Percentiles rank a stretch among this genome's conserved stretches.
These are phyloP conservation scores for Xylaria sp. DNA, from an alignment of 2,329 filamentous ascomycete genomes.

Conservation along the genomic window DNA sequence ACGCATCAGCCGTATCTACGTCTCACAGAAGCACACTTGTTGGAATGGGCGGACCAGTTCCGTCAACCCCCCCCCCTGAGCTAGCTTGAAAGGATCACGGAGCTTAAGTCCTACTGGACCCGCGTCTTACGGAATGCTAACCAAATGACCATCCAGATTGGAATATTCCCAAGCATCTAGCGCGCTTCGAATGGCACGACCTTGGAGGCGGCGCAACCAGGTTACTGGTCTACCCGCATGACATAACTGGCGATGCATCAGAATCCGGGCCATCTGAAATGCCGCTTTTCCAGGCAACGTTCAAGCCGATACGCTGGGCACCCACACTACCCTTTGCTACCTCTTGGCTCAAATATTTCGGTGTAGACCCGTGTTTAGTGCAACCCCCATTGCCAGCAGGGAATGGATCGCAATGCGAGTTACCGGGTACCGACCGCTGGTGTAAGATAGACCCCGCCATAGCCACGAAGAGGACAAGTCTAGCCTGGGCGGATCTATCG, in stretches of 20 bases:
- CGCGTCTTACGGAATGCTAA: not conserved
- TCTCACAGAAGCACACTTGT: conserved; percentile 57
- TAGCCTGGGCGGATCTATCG: conserved; percentile 55
- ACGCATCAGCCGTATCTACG: conserved; percentile 60
- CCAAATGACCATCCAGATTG: conserved; percentile 48
- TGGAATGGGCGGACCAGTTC: conserved; percentile 59
- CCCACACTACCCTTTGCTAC: conserved; percentile 53
- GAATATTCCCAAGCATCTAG: conserved; percentile 63
- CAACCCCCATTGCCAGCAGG: conserved; percentile 56
- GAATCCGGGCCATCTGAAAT: conserved; percentile 43
- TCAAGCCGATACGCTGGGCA: conserved; percentile 48
- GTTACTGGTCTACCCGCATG: conserved; percentile 54
- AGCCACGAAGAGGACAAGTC: conserved; percentile 39
- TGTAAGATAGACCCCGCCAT: conserved; percentile 45
- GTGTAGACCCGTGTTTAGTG: conserved; percentile 51
- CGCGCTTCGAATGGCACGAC: conserved; percentile 54
- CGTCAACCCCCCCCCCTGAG: conserved; percentile 31
- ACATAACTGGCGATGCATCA: conserved; percentile 39
- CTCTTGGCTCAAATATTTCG: conserved; percentile 46
- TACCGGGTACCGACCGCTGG: conserved; percentile 56
- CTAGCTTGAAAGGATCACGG: not conserved
- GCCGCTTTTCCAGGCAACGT: conserved; percentile 55
- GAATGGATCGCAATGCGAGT: conserved; percentile 46
- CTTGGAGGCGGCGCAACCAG: conserved; percentile 44
- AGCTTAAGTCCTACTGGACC: not conserved